A percentile compares a stretch with the other conserved stretches of the same genome.
These are phyloP conservation scores for Phaeodactylum tricornutum DNA, from an alignment of 108 stramenopile genomes.

Conservation along the genomic window DNA sequence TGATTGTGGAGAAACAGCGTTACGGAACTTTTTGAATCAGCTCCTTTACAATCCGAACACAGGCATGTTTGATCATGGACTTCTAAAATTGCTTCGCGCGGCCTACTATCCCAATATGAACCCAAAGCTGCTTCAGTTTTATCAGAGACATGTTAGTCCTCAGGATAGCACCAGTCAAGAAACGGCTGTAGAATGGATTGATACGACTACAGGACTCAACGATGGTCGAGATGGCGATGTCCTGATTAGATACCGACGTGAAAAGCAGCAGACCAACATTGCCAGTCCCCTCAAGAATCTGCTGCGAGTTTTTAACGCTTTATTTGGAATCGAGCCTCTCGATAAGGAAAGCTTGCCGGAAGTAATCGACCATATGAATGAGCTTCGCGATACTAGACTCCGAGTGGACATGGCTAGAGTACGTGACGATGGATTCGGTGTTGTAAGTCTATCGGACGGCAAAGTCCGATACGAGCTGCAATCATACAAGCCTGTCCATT, in stretches of 20 bases:
- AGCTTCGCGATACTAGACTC: neutral
- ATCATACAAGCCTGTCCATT: slow-evolving; percentile 7
- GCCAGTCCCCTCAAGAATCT: slow-evolving; percentile 7
- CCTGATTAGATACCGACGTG: slow-evolving; percentile 3
- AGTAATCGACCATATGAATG: slow-evolving; percentile 4
- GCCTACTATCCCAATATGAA: slow-evolving; percentile 7
- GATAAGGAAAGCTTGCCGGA: neutral
- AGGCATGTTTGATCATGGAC: neutral
- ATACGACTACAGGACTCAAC: slow-evolving; percentile 1
- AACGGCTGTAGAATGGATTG: slow-evolving; percentile 3
- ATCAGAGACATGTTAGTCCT: neutral
- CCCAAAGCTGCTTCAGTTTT: slow-evolving; percentile 1
- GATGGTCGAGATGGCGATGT: neutral
- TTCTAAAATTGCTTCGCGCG: slow-evolving; percentile 1
- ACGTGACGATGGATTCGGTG: slow-evolving; percentile 4
- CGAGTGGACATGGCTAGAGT: slow-evolving; percentile 1
- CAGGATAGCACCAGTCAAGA: neutral
- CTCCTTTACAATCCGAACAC: slow-evolving; percentile 3
- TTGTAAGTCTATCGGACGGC: neutral
- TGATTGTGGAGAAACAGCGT: slow-evolving; percentile 9
- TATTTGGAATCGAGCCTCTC: neutral
- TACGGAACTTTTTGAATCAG: slow-evolving; percentile 7
- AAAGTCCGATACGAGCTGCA: slow-evolving; percentile 7
- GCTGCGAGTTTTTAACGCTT: neutral
- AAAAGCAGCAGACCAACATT: slow-evolving; percentile 5